Conservation (phyloP, 2,329 filamentous ascomycete species). For the Trichoderma koningiopsis region DNA sequence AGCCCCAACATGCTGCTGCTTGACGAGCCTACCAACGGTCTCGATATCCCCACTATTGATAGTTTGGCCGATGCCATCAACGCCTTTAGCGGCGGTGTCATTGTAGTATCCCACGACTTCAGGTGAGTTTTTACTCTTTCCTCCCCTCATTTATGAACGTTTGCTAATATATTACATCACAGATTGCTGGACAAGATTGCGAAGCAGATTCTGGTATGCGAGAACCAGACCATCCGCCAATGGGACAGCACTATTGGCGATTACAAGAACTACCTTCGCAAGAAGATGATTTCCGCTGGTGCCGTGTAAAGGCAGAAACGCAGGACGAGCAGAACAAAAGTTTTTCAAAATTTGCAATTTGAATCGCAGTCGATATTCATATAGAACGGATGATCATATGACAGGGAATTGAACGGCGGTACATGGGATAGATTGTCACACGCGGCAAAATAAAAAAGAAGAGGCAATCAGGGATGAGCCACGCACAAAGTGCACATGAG, state of each 20-base stretch:
- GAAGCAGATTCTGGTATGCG: slow-evolving; percentile 99
- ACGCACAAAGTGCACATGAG: slow-evolving; percentile 32
- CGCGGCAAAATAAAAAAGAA: slow-evolving; percentile 19
- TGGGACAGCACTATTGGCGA: slow-evolving; percentile 90
- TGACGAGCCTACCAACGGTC: slow-evolving; percentile 98
- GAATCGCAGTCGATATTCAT: slow-evolving; percentile 27
- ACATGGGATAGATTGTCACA: slow-evolving; percentile 27
- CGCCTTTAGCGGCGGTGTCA: slow-evolving; percentile 91
- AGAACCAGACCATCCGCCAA: slow-evolving; percentile 88
- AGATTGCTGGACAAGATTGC: slow-evolving; percentile 99
- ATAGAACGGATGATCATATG: slow-evolving; percentile 30
- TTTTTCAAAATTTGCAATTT: slow-evolving; percentile 18
- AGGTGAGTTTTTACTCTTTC: slow-evolving; percentile 60
- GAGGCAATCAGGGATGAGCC: slow-evolving; percentile 27
- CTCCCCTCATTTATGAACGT: background rate
- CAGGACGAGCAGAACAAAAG: background rate
- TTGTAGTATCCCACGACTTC: slow-evolving; percentile 99
- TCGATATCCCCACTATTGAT: slow-evolving; percentile 98
- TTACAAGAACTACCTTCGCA: slow-evolving; percentile 98
- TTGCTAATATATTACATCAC: slow-evolving; percentile 28
- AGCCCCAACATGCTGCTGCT: slow-evolving; percentile 95
- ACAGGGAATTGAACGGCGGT: slow-evolving; percentile 27
- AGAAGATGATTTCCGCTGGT: slow-evolving; percentile 94
- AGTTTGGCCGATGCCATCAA: slow-evolving; percentile 97
- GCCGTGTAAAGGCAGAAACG: slow-evolving; percentile 65